Conservation (phyloP, 768 basidiomycete species). For the Gloeopeniophorella convolvens region DNA sequence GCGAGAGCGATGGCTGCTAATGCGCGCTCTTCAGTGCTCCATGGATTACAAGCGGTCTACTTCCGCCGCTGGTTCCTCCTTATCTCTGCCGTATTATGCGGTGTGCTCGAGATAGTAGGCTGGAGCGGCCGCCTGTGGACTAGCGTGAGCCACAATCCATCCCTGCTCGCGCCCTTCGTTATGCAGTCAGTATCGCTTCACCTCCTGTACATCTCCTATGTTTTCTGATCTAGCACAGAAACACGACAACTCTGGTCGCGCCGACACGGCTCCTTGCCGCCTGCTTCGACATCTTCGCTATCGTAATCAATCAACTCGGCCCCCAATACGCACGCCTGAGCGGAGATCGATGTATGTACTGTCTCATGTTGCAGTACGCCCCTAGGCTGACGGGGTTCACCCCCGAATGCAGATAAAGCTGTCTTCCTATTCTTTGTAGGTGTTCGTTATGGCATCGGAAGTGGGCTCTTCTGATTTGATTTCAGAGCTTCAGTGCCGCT, state of each 20-base stretch:
- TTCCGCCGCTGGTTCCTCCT: slow-evolving; percentile 48
- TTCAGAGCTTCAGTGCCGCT: too few species aligned
- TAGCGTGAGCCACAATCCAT: slow-evolving; percentile 21
- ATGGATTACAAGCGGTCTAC: slow-evolving; percentile 38
- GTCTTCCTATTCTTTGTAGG: too few species aligned
- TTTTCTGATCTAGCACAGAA: slow-evolving; percentile 16
- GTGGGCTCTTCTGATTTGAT: too few species aligned
- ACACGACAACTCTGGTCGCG: slow-evolving; percentile 41
- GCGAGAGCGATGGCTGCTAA: background rate
- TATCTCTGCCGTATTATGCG: slow-evolving; percentile 42
- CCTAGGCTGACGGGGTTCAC: background rate
- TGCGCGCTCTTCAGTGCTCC: slow-evolving; percentile 33
- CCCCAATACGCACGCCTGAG: background rate
- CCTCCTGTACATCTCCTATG: background rate
- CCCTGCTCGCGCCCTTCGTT: slow-evolving; percentile 29
- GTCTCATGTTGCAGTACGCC: too few species aligned
- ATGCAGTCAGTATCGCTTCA: slow-evolving; percentile 36
- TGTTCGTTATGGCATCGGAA: too few species aligned
- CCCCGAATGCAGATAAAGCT: too few species aligned
- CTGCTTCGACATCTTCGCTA: background rate
- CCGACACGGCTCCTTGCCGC: slow-evolving; percentile 42
- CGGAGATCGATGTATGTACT: background rate
- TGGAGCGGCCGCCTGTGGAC: slow-evolving; percentile 55
- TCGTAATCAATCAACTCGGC: background rate
- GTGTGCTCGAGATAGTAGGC: slow-evolving; percentile 45